Percentiles rank a stretch among this genome's conserved stretches.
Evolutionary conservation across 352 stramenopile species (phyloP).

Genomic region (Phytophthora uliginosa): DNA sequence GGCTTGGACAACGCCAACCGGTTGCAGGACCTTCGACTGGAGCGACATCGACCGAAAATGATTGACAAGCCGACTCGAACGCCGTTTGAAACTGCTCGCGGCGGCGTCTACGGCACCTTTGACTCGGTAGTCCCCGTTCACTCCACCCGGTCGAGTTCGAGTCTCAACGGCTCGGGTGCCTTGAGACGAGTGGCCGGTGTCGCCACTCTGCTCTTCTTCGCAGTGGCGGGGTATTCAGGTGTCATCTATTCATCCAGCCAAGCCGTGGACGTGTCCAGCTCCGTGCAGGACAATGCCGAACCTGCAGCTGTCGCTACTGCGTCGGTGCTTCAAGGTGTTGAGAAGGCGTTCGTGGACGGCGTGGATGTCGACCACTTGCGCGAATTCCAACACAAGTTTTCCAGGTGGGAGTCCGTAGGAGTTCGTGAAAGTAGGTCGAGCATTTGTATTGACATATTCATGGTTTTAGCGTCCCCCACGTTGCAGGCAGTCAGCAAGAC

Average conservation of each 20-base stretch:
- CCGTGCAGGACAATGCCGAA: neutral
- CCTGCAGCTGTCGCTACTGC: neutral
- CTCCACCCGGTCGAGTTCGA: neutral
- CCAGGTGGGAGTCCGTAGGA: constrained; percentile 11
- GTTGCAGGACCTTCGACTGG: constrained; percentile 10
- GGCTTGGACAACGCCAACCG: constrained; percentile 3
- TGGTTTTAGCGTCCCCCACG: constrained; percentile 36
- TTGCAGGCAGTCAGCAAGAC: constrained; percentile 39
- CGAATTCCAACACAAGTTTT: constrained; percentile 55
- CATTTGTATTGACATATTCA: neutral
- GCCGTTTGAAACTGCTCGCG: constrained; percentile 3
- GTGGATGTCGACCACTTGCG: constrained; percentile 35
- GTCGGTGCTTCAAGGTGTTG: constrained; percentile 5
- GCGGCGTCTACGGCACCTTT: constrained; percentile 17
- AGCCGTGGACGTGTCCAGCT: constrained; percentile 12
- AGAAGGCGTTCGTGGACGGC: constrained; percentile 29
- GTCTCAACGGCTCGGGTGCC: neutral
- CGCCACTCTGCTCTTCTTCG: constrained; percentile 21
- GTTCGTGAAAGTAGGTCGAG: neutral
- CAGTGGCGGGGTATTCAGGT: constrained; percentile 17
- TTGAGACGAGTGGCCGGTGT: constrained; percentile 13
- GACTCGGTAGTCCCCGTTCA: neutral
- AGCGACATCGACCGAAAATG: constrained; percentile 7
- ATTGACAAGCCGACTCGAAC: constrained; percentile 7
- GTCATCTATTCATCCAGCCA: neutral